Percentiles rank a stretch among this genome's conserved stretches.
These are phyloP conservation scores for Amoeboaphelidium protococcarum DNA, from an alignment of 371 early-diverging fungal species.

Conservation along the genomic window DNA sequence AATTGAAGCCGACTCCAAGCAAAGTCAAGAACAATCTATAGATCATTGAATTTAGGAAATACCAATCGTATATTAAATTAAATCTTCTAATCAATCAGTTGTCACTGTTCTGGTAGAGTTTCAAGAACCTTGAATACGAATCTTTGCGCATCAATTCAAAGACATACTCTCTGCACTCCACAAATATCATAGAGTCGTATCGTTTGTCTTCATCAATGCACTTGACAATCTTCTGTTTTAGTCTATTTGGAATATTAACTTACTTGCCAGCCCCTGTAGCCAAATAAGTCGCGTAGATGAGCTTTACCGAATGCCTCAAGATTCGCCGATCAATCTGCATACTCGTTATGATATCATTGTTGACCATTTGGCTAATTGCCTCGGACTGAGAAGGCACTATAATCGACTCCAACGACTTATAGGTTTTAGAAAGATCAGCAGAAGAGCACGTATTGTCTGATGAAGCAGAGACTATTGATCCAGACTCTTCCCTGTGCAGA, in stretches of 20 bases:
- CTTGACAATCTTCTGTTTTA: not conserved
- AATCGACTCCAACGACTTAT: too few species aligned
- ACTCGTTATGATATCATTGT: too few species aligned
- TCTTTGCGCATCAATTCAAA: not conserved
- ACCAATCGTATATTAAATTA: too few species aligned
- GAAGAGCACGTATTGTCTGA: too few species aligned
- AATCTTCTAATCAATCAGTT: not conserved
- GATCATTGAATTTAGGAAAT: too few species aligned
- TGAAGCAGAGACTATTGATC: too few species aligned
- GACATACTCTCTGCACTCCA: not conserved
- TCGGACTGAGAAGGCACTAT: too few species aligned
- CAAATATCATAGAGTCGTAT: not conserved
- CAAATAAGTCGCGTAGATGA: not conserved
- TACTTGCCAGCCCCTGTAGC: not conserved
- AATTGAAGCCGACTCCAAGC: too few species aligned
- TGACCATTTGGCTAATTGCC: too few species aligned
- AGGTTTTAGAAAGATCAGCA: too few species aligned
- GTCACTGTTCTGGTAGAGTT: not conserved
- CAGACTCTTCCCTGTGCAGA: too few species aligned
- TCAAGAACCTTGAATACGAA: not conserved
- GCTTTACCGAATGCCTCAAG: not conserved
- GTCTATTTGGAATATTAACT: not conserved
- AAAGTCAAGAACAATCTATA: too few species aligned
- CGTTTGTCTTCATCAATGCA: not conserved
- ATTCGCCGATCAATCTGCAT: not conserved